Base-by-base conservation (phyloP, 2,329 filamentous ascomycete genomes). In the Juglanconis sp. region DNA sequence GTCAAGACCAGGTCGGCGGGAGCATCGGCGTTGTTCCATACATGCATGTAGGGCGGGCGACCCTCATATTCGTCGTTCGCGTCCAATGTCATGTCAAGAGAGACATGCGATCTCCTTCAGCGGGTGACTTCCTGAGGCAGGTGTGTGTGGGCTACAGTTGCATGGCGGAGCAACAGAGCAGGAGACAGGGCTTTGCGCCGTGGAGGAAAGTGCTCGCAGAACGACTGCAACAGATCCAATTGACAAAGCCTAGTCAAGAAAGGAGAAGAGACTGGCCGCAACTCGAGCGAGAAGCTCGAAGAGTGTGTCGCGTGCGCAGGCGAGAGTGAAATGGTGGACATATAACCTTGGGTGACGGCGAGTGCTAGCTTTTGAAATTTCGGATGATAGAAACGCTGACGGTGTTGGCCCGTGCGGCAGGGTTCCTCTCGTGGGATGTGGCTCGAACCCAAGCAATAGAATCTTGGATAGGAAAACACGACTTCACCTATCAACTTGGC, bases 1-100 rank as follows among this genome's bases (percentile, higher is more conserved):
- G 34, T 56, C 38, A 48, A 36, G 10, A 34, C 10, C 52, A 54
- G 31, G 38, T 30, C 10, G 38, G 52, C 52, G 32, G 46, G 36
- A 48, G 47, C 42, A 52, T 53, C 58, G 56, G 51, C 42, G 56
- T 51, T 48, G 63, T 32, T 31, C 76, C 84, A 73, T 74, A 89
- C 86, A 76, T 89, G 83, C 67, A 86, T 69, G 71, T 86, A 87
- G 59, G 85, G 85, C 65, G 86, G 84, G 65, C 86, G 81, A 66
- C 76, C 77, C 72, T 85, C 82, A 63, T 80, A 72, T 63, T 84
- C 82, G 64, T 77, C 77, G 50, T 55, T 36, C 69, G 76, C 71
- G 65, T 73, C 68, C 57, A 67, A 64, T 59, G 68, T 72, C 69
- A 74, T 79, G 53, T 61, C 59, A 42, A 49, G 24, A 40, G 49